Evolutionary conservation across 805 yeast species (phyloP), one percentile per base, ranked within the genome.

Genomic region (Sugiyamaella floridensis): DNA sequence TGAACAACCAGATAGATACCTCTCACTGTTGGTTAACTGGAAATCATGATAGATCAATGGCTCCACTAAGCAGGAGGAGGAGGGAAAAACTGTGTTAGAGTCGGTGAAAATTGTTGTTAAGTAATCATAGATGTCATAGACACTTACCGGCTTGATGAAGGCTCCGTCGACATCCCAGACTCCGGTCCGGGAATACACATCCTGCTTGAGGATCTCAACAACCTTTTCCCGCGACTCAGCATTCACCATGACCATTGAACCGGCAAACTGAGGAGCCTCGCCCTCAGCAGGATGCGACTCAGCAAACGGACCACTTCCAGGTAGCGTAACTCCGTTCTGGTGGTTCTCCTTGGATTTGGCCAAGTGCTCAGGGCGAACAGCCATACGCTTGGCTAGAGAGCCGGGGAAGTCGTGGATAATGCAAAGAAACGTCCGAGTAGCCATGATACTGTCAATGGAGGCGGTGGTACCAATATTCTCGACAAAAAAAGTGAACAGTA

Each of bases 121-220:
- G 34, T 7, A 29, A 7, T 29, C 11, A 29, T 7, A 29, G 34
- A 29, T 7, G 10, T 29, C 34, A 45, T 8, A 4, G 16, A 12
- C n/a, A 49, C 52, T 26, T 49, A 65, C 69, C 44, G 89, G 89
- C 62, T 78, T 76, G 41, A 84, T 78, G 57, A 82, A 62, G 16
- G 78, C 83, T 51, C 74, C 76, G 40, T 79, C 79, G 55, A 85
- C 64, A 65, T 87, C 95, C 95, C 95, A 87, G 55, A 87, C 76
- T 1, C 89, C 90, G 37, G 74, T 73, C 59, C 73, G 74, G 59
- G 78, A 77, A 66, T 82, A 87, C 37, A 81, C 66, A 64, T 87
- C 95, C 47, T 71, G 61, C 62, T 81, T 78, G 66, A 87, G 75
- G 52, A 84, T 70, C 43, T 81, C 86, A 45, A 83, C 56, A 10